Evolutionary conservation across 306 rosid genomes (phyloP).

Genomic region (Pterocarpus santalinus): DNA sequence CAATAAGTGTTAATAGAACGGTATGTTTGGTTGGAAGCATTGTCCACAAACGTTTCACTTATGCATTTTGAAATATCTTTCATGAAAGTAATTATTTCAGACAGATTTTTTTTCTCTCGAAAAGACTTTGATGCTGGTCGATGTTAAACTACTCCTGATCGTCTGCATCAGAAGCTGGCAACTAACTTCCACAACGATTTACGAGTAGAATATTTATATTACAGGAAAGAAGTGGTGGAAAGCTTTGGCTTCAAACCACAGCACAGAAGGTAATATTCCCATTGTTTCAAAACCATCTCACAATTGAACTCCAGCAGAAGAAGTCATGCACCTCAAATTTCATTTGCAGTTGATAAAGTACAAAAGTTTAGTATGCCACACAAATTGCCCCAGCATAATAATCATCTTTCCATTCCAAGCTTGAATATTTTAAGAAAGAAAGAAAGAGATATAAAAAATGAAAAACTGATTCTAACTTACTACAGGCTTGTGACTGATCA

Average conservation of each 20-base stretch:
- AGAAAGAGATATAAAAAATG: background rate
- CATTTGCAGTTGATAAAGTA: background rate
- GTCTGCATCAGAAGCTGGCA: constrained; percentile 13
- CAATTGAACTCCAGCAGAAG: background rate
- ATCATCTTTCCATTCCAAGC: constrained; percentile 22
- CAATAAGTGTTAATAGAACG: constrained; percentile 4
- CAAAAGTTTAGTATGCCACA: background rate
- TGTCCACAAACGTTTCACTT: constrained; percentile 12
- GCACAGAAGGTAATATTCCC: background rate
- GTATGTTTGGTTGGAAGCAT: constrained; percentile 23
- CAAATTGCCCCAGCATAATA: constrained; percentile 15
- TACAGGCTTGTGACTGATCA: constrained; percentile 57
- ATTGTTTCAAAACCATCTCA: constrained; percentile 13
- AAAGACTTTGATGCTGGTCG: background rate
- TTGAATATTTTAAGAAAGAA: background rate
- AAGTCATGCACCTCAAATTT: background rate
- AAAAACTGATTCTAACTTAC: constrained; percentile 54
- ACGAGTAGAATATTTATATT: background rate
- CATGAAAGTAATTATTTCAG: constrained; percentile 12
- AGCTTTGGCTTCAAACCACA: constrained; percentile 13
- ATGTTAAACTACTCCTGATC: constrained; percentile 8
- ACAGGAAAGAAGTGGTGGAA: background rate
- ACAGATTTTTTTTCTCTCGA: background rate
- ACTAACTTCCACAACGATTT: background rate
- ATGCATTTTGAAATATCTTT: constrained; percentile 21